Conservation (phyloP, 225 moss, liverwort and hornwort species). For the Climacium dendroides region DNA sequence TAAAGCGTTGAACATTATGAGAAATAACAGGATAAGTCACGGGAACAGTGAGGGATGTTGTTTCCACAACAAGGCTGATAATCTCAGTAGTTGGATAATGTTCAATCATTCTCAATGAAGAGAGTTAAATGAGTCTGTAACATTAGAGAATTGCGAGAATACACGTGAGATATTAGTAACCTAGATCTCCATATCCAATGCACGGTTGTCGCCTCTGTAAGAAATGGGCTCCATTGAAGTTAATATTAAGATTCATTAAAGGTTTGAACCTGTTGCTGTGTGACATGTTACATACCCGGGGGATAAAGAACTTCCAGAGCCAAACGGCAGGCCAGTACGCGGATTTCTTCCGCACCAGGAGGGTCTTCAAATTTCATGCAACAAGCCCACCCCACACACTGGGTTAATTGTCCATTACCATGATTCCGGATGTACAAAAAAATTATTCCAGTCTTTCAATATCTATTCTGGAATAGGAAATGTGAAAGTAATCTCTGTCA, state of each 20-base stretch:
- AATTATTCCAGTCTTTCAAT: neutral
- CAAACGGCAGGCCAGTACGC: slow-evolving; percentile 19
- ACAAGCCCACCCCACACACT: neutral
- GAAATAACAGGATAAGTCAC: neutral
- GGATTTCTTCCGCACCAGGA: slow-evolving; percentile 15
- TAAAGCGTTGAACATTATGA: neutral
- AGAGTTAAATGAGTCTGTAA: too few species aligned
- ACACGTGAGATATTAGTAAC: neutral
- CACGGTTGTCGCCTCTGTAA: neutral
- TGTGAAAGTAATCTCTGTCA: neutral
- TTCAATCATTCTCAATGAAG: neutral
- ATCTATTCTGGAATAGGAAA: neutral
- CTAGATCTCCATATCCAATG: neutral
- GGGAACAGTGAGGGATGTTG: neutral
- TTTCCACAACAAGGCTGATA: neutral
- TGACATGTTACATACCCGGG: slow-evolving; percentile 6
- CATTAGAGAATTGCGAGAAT: neutral
- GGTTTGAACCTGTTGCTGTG: neutral
- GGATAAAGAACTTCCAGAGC: slow-evolving; percentile 19
- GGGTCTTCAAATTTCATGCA: neutral
- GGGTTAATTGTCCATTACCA: neutral
- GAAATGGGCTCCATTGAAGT: neutral
- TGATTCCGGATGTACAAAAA: neutral
- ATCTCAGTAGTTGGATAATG: too few species aligned
- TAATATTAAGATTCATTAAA: neutral